Conservation (phyloP, 169 alveolate species). For the Eimeria nieschulzi region DNA sequence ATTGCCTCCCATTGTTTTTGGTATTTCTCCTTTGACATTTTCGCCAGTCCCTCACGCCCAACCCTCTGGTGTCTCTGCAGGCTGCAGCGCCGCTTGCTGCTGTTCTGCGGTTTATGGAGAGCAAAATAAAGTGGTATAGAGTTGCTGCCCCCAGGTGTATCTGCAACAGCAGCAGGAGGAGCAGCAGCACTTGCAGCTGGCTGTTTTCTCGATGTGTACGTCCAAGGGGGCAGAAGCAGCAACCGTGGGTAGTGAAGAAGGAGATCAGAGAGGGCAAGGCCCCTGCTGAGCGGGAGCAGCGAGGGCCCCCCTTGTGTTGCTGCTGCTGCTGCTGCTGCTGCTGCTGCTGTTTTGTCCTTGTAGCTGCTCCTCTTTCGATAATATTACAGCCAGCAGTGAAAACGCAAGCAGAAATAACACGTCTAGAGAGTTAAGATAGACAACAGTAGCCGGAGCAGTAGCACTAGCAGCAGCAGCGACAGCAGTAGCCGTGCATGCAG, state of each 20-base stretch:
- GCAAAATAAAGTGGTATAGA: not conserved
- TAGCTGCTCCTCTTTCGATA: conserved; percentile 1
- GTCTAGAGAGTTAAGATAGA: too few relatives aligned
- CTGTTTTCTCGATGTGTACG: not conserved
- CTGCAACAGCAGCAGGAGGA: conserved; percentile 10
- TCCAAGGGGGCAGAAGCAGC: not conserved
- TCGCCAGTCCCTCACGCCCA: not conserved
- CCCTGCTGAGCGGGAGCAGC: not conserved
- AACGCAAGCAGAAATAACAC: too few relatives aligned
- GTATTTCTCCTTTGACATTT: conserved; percentile 65
- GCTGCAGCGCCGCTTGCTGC: not conserved
- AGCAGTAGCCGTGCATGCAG: conserved; percentile 1
- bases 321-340: conserved; percentile 24
- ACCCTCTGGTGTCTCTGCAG: not conserved
- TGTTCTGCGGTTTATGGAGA: not conserved
- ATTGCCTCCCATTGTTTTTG: conserved; percentile 74
- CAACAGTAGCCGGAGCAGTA: too few relatives aligned
- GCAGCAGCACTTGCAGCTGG: not conserved
- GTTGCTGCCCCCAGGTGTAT: not conserved
- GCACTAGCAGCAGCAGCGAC: not conserved
- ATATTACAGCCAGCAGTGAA: too few relatives aligned
- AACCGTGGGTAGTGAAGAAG: not conserved
- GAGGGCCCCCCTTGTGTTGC: not conserved
- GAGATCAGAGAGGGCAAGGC: not conserved
- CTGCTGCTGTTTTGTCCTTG: not conserved